Base-by-base conservation (phyloP, 2,329 filamentous ascomycete species). In the Pestalotiopsis sp. region DNA sequence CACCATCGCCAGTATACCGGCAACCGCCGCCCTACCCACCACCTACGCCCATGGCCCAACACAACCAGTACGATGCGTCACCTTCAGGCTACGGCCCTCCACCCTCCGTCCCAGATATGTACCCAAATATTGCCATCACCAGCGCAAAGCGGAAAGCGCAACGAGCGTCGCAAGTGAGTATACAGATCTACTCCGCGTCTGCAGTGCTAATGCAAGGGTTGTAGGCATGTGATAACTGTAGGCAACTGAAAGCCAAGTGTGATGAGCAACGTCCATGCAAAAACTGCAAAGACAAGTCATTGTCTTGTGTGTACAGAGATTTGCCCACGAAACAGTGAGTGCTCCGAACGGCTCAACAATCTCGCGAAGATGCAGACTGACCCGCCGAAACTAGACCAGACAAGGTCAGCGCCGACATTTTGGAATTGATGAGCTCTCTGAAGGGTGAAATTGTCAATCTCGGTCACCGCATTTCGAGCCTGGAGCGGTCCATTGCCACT, bases 171-270 rank as follows among this genome's bases (percentile, higher is more conserved):
- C 89, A 91, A 84, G 88, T 90, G 80, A 70, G 77, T 70, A 63
- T 64, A 36, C 49, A 23, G 45, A 52, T 78, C 70, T 68, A 73
- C 68, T 70, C 73, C 41, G 67, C 71, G 66, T 69, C 31, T 60
- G 65, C 52, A 71, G 68, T 64, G 7, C 59, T 23, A 12, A 45
- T 40, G 12, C 25, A 12, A 20, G 6, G 13, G 23, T 27, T 17
- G 9, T 38, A 97, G 91, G 96, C 96, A 49, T 99, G 96, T 80
- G 94, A 97, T 76, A 93, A 92, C 79, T 97, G 94, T 80, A 90
- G 94, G 69, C 88, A 92, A 70, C 87, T 95, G 52, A 97, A 97
- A 80, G 94, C 94, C 14, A 97, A 97, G 81, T 97, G 94, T 78
- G 94, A 97, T 75, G 94, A 97, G 83, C 90, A 91, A 12, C 90